Base-by-base conservation (phyloP, 202 grass and related monocot species). In the Cymbopogon flexuosus region DNA sequence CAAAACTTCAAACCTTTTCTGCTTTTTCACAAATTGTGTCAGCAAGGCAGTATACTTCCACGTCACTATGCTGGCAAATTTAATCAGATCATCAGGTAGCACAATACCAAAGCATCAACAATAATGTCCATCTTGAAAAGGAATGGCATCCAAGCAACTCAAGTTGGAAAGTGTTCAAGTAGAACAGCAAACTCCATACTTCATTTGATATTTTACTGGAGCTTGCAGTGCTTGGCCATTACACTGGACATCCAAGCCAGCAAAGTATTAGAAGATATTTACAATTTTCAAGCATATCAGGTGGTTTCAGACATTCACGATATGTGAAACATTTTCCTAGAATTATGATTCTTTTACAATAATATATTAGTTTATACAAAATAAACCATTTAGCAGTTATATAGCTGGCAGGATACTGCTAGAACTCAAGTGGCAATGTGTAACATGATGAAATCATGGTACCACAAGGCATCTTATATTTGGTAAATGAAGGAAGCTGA, bases 161-260 rank as follows among this genome's bases (percentile, higher is more conserved):
- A 85, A 67, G 40, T 73, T 85, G 87, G 67, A 68, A 67, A 85
- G 16, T 68, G 67, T 73, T 82, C 72, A 33, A 56, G 81, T 80
- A 88, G 31, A 85, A 82, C 68, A 85, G 72, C 21, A 77, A 85
- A 85, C 66, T 82, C 84, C 73, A 82, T 62, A 85, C 87, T 86
- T 77, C 83, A 62, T 54, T 86, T 90, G 80, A 85, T 81, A 89
- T 87, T 84, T 84, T 91, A 85, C 59, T 80, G 84, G 84, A 90
- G 81, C 81, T 93, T 85, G 86, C 87, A 84, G 84, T 94, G 86
- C 84, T 91, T 89, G 88, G 83, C 70, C 83, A 88, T 88, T 88
- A 90, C 79, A 94, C 83, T 88, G 88, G 92, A 97, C 83, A 92
- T 97, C 78, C 83, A 94, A 91, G 81, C 79, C 81, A 87, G 81